Percentiles rank a stretch among this genome's conserved stretches.
phyloP scores from a whole-genome alignment of 2,329 filamentous ascomycete species.

The Colletotrichum theobromicola region DNA sequence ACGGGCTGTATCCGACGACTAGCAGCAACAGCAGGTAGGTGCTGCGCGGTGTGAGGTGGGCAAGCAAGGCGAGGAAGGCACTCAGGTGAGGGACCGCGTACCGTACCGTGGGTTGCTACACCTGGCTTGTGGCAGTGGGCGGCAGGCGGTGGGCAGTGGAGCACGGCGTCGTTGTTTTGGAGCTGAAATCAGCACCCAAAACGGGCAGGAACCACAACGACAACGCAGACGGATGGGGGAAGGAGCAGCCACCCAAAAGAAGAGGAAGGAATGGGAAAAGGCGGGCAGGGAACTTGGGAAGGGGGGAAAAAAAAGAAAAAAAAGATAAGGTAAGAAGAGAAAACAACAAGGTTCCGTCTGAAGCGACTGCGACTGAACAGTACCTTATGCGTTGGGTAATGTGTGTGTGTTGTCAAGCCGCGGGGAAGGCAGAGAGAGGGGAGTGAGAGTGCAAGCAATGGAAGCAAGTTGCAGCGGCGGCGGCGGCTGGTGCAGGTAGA shows the following conservation, averaged over 20 bases:
- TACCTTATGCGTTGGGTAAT: neutral
- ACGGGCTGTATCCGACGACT: neutral
- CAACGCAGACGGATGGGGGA: neutral
- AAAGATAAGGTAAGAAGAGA: neutral
- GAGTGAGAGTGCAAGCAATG: neutral
- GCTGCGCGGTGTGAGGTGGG: neutral
- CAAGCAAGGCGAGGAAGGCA: neutral
- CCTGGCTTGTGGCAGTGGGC: neutral
- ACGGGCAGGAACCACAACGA: neutral
- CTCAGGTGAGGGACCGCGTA: neutral
- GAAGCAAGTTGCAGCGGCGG: neutral
- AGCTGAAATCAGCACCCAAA: slow-evolving; percentile 11
- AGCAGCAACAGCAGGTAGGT: neutral
- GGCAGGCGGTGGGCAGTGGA: slow-evolving; percentile 18
- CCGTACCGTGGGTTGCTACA: neutral
- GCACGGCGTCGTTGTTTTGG: slow-evolving; percentile 9
- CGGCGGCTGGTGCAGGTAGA: neutral
- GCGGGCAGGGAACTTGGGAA: neutral
- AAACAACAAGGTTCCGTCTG: neutral
- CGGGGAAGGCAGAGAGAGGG: neutral
- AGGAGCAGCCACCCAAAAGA: neutral
- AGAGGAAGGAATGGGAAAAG: neutral
- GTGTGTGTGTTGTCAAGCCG: neutral
- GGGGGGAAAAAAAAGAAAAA: neutral
- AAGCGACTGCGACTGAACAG: neutral